phyloP scores from a whole-genome alignment of 495 filamentous ascomycete species.

The Aspergillus avenaceus region DNA sequence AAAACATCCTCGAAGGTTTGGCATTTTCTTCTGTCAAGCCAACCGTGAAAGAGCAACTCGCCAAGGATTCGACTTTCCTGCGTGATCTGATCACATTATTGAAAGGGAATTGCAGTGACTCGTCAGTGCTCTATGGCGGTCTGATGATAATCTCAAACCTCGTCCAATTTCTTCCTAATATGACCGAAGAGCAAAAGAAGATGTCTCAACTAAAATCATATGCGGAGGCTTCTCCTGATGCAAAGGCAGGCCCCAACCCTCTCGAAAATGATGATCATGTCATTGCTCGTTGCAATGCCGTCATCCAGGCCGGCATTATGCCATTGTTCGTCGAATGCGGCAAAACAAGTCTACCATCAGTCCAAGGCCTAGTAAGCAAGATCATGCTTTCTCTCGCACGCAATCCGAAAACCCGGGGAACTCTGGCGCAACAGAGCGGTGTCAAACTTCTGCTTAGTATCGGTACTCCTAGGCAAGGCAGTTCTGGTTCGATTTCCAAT shows the following conservation, averaged over 20 bases:
- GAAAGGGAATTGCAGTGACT: slow-evolving; percentile 53
- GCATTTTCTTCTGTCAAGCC: slow-evolving; percentile 85
- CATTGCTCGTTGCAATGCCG: slow-evolving; percentile 64
- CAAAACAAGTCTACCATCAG: slow-evolving; percentile 61
- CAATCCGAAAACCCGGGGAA: slow-evolving; percentile 64
- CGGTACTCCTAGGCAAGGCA: slow-evolving; percentile 53
- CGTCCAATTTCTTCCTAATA: slow-evolving; percentile 70
- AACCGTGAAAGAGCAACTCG: slow-evolving; percentile 74
- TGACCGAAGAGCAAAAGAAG: slow-evolving; percentile 87
- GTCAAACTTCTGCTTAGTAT: slow-evolving; percentile 75
- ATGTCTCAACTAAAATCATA: slow-evolving; percentile 89
- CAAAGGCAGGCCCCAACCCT: slow-evolving; percentile 53
- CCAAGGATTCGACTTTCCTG: slow-evolving; percentile 61
- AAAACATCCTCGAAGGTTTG: slow-evolving; percentile 83
- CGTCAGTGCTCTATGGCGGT: slow-evolving; percentile 75
- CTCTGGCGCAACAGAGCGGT: slow-evolving; percentile 85
- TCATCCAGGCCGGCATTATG: slow-evolving; percentile 73
- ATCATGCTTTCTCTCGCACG: slow-evolving; percentile 76
- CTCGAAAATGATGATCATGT: slow-evolving; percentile 73
- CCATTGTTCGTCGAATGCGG: slow-evolving; percentile 67
- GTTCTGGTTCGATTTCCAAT: slow-evolving; percentile 27
- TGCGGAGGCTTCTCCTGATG: slow-evolving; percentile 70
- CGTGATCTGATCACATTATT: slow-evolving; percentile 62
- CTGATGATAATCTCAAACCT: slow-evolving; percentile 81
- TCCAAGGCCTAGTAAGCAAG: slow-evolving; percentile 60